Base-by-base conservation (phyloP, 2,329 filamentous ascomycete species). In the Leptographium radiaticola region DNA sequence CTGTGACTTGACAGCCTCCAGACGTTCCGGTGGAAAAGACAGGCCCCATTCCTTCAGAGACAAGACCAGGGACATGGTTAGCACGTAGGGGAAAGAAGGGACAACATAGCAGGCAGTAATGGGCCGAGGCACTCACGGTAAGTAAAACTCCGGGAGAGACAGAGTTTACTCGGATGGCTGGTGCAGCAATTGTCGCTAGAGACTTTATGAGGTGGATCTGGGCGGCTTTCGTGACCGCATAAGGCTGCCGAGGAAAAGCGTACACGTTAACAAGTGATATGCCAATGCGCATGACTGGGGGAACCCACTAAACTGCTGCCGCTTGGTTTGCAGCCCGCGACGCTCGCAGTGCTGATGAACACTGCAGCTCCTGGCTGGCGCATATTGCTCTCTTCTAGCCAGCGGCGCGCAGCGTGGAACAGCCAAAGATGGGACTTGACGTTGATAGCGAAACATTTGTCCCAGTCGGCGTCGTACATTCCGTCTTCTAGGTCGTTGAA, bases 201-300 rank as follows among this genome's bases (percentile, higher is more conserved):
- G 70, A 71, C 59, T 77, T 80, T 16, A 72, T 70, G 4, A 83
- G 69, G 61, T 83, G 79, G 40, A 82, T 68, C 55, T 84, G 79
- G 12, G 87, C 87, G 0, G 87, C 79, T 65, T 93, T 93, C 40
- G 85, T 86, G 18, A 90, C 83, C 0, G 81, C 74, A 62, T 93
- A 93, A 4, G 87, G 79, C 83, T 76, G 25, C 10, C 25, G 25
- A 5, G 25, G 25, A 25, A 25, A 25, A 25, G 25, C 2, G 25
- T 25, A 30, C 16, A 6, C 15, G 11, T 33, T 25, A 43, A n/a
- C 18, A 25, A 25, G 25, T 25, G 5, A 25, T 25, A 25, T 3
- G 25, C 25, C 25, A 25, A 25, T 25, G 25, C 25, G 25, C 25
- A 25, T 25, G 25, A 25, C 25, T 25, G 25, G 25, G 25, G 25